A percentile compares a stretch with the other conserved stretches of the same genome.
Evolutionary conservation across 345 rosid genomes (phyloP).

Genomic region (Eucalyptus melliodora): DNA sequence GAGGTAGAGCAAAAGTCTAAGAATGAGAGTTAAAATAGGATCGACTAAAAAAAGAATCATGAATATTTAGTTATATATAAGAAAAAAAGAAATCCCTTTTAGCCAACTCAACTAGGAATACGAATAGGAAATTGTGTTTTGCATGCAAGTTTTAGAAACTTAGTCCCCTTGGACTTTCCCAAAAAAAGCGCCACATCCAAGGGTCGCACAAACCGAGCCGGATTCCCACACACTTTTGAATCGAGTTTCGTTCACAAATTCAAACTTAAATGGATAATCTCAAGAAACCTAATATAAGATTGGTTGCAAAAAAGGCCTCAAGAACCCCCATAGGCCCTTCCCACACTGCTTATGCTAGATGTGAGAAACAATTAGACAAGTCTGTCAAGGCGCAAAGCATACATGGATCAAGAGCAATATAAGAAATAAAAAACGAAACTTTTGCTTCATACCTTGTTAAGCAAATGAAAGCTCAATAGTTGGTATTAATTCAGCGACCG

Average conservation of each 20-base stretch:
- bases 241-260: background rate
- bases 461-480: background rate
- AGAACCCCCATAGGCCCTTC: background rate
- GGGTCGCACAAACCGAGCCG: background rate
- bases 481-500: background rate
- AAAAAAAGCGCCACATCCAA: background rate
- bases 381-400: background rate
- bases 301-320: background rate
- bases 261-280: background rate
- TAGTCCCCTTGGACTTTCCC: background rate
- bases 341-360: background rate
- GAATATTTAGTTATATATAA: background rate
- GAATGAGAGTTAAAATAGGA: too few relatives aligned
- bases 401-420: background rate
- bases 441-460: background rate
- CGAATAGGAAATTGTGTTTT: background rate
- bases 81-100: background rate
- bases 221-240: background rate
- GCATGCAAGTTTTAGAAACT: background rate
- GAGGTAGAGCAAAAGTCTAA: accelerated
- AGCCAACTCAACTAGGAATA: background rate
- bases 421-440: background rate
- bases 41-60: accelerated
- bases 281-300: background rate
- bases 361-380: background rate